A percentile compares a stretch with the other conserved stretches of the same genome.
Evolutionary conservation across 345 rosid species (phyloP).

Genomic region (Melaleuca quinquenervia): DNA sequence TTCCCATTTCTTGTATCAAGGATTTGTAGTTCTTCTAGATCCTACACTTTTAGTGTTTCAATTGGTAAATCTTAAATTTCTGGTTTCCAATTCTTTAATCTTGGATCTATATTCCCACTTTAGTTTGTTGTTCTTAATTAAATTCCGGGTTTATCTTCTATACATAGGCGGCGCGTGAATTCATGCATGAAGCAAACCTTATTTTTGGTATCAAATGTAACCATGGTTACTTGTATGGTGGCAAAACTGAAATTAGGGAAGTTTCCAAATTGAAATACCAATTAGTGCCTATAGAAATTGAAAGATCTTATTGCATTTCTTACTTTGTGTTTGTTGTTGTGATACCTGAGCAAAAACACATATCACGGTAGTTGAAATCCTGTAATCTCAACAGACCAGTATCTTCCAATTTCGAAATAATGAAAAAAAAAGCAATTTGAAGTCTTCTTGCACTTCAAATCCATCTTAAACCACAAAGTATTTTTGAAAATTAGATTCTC

Average conservation of each 20-base stretch:
- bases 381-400: neutral
- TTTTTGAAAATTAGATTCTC: neutral
- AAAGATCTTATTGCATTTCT: neutral
- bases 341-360: neutral
- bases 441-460: neutral
- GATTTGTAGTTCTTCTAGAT: neutral
- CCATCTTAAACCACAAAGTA: neutral
- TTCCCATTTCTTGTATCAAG: neutral
- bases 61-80: neutral
- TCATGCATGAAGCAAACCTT: neutral
- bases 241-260: neutral
- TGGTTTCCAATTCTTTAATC: neutral
- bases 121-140: neutral
- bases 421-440: neutral
- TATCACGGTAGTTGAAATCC: neutral
- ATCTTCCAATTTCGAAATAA: neutral
- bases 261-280: neutral
- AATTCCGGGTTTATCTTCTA: neutral
- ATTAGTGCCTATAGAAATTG: neutral
- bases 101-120: neutral
- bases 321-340: neutral
- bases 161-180: neutral
- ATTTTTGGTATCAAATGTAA: neutral
- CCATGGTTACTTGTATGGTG: neutral
- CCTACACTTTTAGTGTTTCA: neutral